Evolutionary conservation across 2,329 filamentous ascomycete species (phyloP), one percentile per base, ranked within the genome.

Genomic region (Neofusicoccum laricinum): DNA sequence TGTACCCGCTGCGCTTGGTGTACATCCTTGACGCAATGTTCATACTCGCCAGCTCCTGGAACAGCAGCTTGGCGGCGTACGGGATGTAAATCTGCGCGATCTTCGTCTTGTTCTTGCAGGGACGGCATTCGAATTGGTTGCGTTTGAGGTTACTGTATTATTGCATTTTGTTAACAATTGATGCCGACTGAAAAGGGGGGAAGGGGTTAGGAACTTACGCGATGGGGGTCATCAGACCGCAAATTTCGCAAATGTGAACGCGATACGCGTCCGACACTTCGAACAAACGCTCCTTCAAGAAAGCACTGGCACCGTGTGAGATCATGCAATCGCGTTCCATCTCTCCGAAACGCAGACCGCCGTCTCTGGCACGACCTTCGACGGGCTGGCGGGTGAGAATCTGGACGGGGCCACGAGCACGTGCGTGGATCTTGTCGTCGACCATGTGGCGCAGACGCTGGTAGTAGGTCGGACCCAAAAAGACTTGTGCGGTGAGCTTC

Each of bases 261-360:
- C 93, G 86, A 86, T 98, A 99, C 41, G 95, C 94, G 81, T 99
- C 95, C 61, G 92, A 97, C 58, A 99, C 95, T 77, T 98, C 94
- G 73, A 99, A 97, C 65, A 99, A 81, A 73, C 95, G 88, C 83
- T 99, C 95, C 82, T 99, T 99, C 75, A 99, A 81, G 86, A 99
- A 99, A 1, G 93, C 90, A 63, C 92, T 94, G 3, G 96, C 95
- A 76, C 95, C 95, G 77, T 99, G 96, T n/a, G 96, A 93, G 82
- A 99, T 99, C 95, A 99, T 99, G 78, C 95, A 99, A 87, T 99
- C 96, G 82, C 96, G 94, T 81, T 99, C 96, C 95, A 99, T 99
- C 84, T 99, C 95, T 88, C 95, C 95, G 87, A 99, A 99, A 76
- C 96, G 94, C 49, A 99, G 86, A 83, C 95, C 95, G 85, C 95